A percentile compares a stretch with the other conserved stretches of the same genome.
phyloP scores from a whole-genome alignment of 2,329 filamentous ascomycete genomes.

The Diaporthe helianthi region DNA sequence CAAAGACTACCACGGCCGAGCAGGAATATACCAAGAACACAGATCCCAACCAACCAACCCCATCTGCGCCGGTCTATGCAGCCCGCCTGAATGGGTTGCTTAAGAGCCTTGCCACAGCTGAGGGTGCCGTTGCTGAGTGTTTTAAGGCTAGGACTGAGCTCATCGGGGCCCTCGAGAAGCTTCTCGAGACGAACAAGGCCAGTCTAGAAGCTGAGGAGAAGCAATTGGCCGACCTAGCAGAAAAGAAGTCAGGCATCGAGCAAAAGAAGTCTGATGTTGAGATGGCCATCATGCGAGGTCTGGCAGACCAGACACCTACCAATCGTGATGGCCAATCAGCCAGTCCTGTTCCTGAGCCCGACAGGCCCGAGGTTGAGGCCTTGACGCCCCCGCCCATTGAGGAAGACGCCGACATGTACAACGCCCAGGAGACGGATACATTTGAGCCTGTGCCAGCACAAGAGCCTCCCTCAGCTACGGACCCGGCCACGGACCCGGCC shows the following conservation, averaged over 20 bases:
- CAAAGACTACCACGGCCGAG: conserved; percentile 73
- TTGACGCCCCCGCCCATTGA: conserved; percentile 80
- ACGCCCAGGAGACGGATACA: conserved; percentile 19
- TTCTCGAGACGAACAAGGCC: conserved; percentile 76
- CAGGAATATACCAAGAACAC: conserved; percentile 86
- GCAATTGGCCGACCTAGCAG: conserved; percentile 67
- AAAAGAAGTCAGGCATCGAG: conserved; percentile 77
- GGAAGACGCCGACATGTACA: conserved; percentile 41
- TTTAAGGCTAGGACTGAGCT: conserved; percentile 84
- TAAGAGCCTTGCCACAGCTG: conserved; percentile 85
- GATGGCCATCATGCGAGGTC: conserved; percentile 84
- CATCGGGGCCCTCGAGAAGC: conserved; percentile 80
- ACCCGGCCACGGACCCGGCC: too few species aligned
- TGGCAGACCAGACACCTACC: conserved; percentile 63
- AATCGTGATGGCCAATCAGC: conserved; percentile 56
- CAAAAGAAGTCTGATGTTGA: conserved; percentile 88
- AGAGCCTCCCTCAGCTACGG: conserved; percentile 32
- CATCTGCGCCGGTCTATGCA: conserved; percentile 88
- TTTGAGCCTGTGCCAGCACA: conserved; percentile 36
- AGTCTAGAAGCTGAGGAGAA: conserved; percentile 75
- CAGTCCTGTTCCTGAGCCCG: conserved; percentile 63
- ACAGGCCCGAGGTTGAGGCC: conserved; percentile 82
- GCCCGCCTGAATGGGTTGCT: conserved; percentile 89
- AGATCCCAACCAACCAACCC: conserved; percentile 70
- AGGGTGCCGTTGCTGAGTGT: conserved; percentile 86